Conservation (phyloP, 805 yeast genomes). For the Hanseniaspora clermontiae region DNA sequence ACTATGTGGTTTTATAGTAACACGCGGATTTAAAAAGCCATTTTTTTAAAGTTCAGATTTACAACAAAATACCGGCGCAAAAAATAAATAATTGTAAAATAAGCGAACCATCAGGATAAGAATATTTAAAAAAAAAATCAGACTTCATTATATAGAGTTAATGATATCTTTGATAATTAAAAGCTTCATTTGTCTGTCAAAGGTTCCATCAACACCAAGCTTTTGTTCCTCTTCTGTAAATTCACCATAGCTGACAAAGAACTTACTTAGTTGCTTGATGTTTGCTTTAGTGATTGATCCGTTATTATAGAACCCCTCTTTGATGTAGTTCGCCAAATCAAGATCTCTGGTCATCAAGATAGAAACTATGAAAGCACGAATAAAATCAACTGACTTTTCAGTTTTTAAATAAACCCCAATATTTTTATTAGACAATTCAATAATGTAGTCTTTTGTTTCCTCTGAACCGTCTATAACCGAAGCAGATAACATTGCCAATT, state of each 20-base stretch:
- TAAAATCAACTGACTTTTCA: neutral
- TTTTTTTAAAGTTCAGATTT: neutral
- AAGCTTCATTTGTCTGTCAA: neutral
- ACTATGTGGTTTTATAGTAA: neutral
- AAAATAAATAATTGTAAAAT: too few relatives aligned
- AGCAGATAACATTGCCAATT: neutral
- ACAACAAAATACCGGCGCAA: neutral
- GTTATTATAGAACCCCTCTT: slow-evolving; percentile 5
- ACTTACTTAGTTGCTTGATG: neutral
- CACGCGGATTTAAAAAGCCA: neutral
- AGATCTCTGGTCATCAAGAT: slow-evolving; percentile 2
- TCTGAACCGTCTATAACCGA: neutral
- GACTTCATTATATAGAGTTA: neutral
- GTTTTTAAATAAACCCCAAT: neutral
- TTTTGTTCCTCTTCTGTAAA: neutral
- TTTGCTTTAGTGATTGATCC: neutral
- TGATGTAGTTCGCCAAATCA: slow-evolving; percentile 9
- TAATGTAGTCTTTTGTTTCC: neutral
- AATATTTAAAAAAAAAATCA: too few relatives aligned
- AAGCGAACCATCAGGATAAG: too few relatives aligned
- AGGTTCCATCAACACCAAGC: neutral
- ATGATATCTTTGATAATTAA: neutral
- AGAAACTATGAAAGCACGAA: neutral
- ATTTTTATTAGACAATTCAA: slow-evolving; percentile 1
- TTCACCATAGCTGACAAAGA: slow-evolving; percentile 2